Conservation (phyloP, 768 basidiomycete genomes). For the Zangia roseola region DNA sequence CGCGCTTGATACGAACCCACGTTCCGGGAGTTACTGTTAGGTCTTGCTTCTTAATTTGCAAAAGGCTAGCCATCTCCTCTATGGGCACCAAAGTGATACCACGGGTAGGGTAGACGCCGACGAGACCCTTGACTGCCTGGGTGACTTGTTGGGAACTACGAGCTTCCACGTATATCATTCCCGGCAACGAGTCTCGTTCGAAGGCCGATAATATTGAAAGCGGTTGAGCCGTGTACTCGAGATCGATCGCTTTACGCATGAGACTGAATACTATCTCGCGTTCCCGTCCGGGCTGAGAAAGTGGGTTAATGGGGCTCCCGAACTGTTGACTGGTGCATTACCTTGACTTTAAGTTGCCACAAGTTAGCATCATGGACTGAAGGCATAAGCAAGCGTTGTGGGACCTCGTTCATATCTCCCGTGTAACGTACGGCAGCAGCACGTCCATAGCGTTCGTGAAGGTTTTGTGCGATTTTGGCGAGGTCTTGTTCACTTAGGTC, state of each 20-base stretch:
- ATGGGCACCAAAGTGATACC: conserved; percentile 88
- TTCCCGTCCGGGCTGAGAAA: conserved; percentile 78
- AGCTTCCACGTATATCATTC: conserved; percentile 97
- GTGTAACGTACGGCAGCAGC: conserved; percentile 72
- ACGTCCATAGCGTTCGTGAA: conserved; percentile 75
- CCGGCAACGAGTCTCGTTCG: conserved; percentile 91
- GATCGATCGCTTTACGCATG: conserved; percentile 88
- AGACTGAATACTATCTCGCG: conserved; percentile 91
- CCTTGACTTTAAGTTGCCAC: conserved; percentile 95
- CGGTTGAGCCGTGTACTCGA: conserved; percentile 74
- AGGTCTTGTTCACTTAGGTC: conserved; percentile 77
- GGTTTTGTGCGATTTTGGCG: conserved; percentile 78
- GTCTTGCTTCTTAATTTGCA: conserved; percentile 95
- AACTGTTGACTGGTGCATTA: conserved; percentile 30
- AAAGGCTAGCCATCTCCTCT: conserved; percentile 95
- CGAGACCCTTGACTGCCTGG: conserved; percentile 83
- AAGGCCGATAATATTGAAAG: conserved; percentile 92
- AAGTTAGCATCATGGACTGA: conserved; percentile 93
- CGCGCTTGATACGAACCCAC: conserved; percentile 94
- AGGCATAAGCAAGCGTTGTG: conserved; percentile 93
- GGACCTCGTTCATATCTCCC: conserved; percentile 91
- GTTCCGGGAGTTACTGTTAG: conserved; percentile 78
- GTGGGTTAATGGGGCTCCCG: not conserved
- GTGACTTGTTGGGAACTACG: conserved; percentile 82
- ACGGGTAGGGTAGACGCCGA: conserved; percentile 85